A percentile compares a stretch with the other conserved stretches of the same genome.
Evolutionary conservation across 176 grass and related monocot genomes (phyloP).

Genomic region (Coix lacrymajobi): DNA sequence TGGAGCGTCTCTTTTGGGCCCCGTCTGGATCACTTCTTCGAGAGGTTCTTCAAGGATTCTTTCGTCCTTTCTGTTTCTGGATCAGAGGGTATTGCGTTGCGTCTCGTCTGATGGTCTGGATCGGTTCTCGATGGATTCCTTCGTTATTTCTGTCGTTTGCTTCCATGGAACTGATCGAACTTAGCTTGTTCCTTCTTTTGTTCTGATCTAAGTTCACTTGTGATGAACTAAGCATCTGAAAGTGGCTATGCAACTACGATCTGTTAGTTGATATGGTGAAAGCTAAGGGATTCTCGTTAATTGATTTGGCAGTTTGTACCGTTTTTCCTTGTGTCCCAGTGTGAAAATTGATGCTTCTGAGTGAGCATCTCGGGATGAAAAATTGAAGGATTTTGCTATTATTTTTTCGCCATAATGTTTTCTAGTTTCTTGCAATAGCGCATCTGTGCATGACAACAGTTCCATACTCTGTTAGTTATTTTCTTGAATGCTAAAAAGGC

Average conservation of each 20-base stretch:
- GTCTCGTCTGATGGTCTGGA: background rate
- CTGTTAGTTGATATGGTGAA: background rate
- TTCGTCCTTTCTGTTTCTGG: background rate
- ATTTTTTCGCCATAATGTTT: background rate
- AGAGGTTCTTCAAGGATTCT: slow-evolving; percentile 1
- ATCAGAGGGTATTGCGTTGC: background rate
- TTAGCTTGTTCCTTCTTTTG: background rate
- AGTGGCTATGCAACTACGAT: background rate
- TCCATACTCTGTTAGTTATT: no score
- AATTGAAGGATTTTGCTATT: background rate
- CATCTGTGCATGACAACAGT: no score
- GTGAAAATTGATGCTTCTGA: background rate
- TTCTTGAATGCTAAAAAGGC: no score
- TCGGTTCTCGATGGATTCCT: background rate
- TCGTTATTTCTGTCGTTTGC: background rate
- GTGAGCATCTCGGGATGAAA: background rate
- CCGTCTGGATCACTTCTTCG: background rate
- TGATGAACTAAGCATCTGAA: background rate
- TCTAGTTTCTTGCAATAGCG: background rate
- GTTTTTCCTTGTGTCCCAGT: background rate
- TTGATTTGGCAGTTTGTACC: background rate
- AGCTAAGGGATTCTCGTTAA: background rate
- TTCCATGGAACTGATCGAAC: background rate
- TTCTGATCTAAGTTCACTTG: background rate
- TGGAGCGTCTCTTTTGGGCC: background rate